phyloP scores from a whole-genome alignment of 495 filamentous ascomycete genomes.

The Aspergillus biplanus region DNA sequence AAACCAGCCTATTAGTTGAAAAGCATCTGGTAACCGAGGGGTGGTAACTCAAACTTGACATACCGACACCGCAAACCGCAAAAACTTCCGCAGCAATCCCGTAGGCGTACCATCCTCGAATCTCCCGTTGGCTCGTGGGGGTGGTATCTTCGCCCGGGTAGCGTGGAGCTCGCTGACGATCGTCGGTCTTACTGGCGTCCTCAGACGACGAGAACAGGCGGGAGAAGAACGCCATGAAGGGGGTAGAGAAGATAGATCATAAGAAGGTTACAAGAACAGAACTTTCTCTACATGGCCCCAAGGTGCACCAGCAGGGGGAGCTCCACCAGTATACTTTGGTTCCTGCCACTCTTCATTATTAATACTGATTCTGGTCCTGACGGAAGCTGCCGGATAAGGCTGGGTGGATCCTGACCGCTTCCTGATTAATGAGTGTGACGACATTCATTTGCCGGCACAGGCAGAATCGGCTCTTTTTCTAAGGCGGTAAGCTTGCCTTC shows the following conservation, averaged over 20 bases:
- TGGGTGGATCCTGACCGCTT: background rate
- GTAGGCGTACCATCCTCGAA: conserved; percentile 88
- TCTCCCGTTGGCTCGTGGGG: conserved; percentile 76
- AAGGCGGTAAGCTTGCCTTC: conserved; percentile 2
- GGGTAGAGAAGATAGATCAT: background rate
- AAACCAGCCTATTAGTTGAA: background rate
- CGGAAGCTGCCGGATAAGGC: conserved; percentile 17
- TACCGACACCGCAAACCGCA: conserved; percentile 78
- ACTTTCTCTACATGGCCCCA: conserved; percentile 11
- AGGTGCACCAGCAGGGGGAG: conserved; percentile 15
- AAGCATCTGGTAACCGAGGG: background rate
- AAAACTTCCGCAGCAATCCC: conserved; percentile 91
- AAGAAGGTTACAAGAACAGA: conserved; percentile 8
- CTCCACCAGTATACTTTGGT: conserved; percentile 9
- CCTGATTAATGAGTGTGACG: background rate
- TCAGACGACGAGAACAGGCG: conserved; percentile 27
- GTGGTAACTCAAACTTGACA: background rate
- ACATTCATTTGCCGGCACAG: background rate
- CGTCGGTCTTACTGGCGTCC: conserved; percentile 15
- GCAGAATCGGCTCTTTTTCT: background rate
- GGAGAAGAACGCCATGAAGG: conserved; percentile 26
- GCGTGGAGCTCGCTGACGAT: conserved; percentile 41
- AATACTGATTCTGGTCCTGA: conserved; percentile 4
- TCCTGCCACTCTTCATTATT: conserved; percentile 9
- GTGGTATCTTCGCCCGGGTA: conserved; percentile 85